Base-by-base conservation (phyloP, 2,329 filamentous ascomycete genomes). In the Alternaria sp. region DNA sequence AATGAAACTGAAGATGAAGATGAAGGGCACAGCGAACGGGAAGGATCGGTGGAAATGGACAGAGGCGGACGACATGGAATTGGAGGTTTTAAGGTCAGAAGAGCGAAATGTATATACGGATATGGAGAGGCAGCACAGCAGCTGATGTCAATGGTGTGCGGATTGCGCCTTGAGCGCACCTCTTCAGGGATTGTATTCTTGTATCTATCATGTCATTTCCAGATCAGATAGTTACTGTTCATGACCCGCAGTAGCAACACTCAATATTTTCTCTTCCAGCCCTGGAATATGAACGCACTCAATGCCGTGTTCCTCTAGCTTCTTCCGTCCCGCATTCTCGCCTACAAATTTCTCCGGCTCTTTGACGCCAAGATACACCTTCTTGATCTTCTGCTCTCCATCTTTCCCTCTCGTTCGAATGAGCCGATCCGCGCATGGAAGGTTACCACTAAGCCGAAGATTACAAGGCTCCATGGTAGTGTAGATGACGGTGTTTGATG, bases 391-490 rank as follows among this genome's bases (percentile, higher is more conserved):
- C 1, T 80, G 81, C 12, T 83, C 83, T 19, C 91, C 74, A 83
- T 55, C 75, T 68, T 66, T 74, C 56, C 54, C 66, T 47, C 67
- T 82, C 65, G 68, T 86, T 30, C 78, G 76, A 44, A 96, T 81
- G 23, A 99, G 91, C 57, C 95, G 85, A 71, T 97, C 88, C 8
- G 93, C 91, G 74, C 96, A 96, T 0, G 91, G 86, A 57, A 88
- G 73, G 74, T 94, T 93, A 5, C 92, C 92, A 72, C 90, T 93
- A 55, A 93, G 82, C 43, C 93, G 85, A 72, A 89, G 84, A 57
- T 87, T 90, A 77, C 93, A 96, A 1, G 93, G 93, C 79, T 96
- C 96, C 85, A 99, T 93, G 1, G 94, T 97, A 1, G 96, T 97
- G 80, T 97, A 98, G 12, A 99, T 86, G 5, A 88, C 85, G 2